Percentiles rank a stretch among this genome's conserved stretches.
Evolutionary conservation across 306 rosid species (phyloP).

Genomic region (Crotalaria pallida): DNA sequence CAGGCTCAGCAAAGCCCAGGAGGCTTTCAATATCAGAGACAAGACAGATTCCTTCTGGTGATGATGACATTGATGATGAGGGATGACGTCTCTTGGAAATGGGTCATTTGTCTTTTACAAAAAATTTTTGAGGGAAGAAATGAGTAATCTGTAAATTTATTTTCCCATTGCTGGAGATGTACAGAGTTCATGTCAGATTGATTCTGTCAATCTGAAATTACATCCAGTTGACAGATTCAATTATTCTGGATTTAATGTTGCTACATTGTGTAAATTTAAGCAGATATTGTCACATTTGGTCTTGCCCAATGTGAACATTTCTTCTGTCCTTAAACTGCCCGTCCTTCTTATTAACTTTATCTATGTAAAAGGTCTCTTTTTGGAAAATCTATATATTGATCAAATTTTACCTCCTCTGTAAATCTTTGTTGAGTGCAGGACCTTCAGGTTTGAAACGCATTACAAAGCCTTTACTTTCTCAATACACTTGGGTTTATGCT

Average conservation of each 20-base stretch:
- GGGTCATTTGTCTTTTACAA: conserved; percentile 43
- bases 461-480: conserved; percentile 9
- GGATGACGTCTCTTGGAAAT: conserved; percentile 31
- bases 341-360: conserved; percentile 29
- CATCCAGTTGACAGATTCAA: conserved; percentile 48
- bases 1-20: conserved; percentile 60
- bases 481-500: background rate
- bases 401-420: conserved; percentile 24
- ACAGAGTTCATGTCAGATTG: conserved; percentile 60
- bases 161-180: conserved; percentile 67
- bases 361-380: conserved; percentile 27
- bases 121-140: conserved; percentile 38
- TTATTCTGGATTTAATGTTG: conserved; percentile 53
- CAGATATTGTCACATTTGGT: conserved; percentile 61
- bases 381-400: conserved; percentile 24
- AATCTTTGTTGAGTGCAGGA: conserved; percentile 22
- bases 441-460: conserved; percentile 14
- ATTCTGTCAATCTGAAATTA: conserved; percentile 45
- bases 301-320: conserved; percentile 53
- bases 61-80: conserved; percentile 57
- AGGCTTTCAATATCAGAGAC: conserved; percentile 75
- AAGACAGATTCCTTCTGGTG: conserved; percentile 68
- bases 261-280: conserved; percentile 60
- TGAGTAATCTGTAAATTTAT: conserved; percentile 67
- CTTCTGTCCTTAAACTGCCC: conserved; percentile 32